Base-by-base conservation (phyloP, 1,139 yeast genomes). In the Kodamaea ohmeri region DNA sequence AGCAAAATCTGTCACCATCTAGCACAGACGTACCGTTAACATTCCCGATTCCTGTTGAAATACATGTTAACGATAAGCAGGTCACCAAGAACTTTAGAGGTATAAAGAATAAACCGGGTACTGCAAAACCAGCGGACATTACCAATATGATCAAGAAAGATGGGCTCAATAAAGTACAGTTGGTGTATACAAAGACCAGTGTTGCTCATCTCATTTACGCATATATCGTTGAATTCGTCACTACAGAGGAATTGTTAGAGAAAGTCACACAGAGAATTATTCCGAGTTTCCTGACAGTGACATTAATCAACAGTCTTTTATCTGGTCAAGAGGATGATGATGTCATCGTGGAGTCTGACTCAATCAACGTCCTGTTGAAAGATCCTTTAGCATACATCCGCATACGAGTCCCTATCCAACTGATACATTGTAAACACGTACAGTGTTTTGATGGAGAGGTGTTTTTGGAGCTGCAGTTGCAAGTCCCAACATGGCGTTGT, bases 401-500 rank as follows among this genome's bases (percentile, higher is more conserved):
- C 43, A 77, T 84, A 71, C 64, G 65, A 40, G 61, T 68, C 42
- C 92, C 94, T 0, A 75, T 73, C 2, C 76, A 78, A 48, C 75
- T 86, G 2, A 61, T 68, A 0, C 65, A 61, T 39, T 84, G 92
- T 57, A 63, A 72, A 27, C 94, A 84, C 55, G 58, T 80, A n/a
- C 82, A 78, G 49, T 83, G 92, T 50, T 83, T 83, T 58, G 94
- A 84, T 58, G 82, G 80, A 0, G 55, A 66, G 19, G 73, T 80
- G 37, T 84, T 71, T 51, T 51, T 84, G 11, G 71, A 74, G 42
- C 65, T 81, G 21, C 92, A 83, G 51, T 63, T 67, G 35, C 83
- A 78, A 49, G 64, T 76, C 1, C 80, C 89, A 0, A 70, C 78
- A 0, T 83, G 88, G 87, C 60, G 59, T 30, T 84, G 94, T 51